A percentile compares a stretch with the other conserved stretches of the same genome.
phyloP scores from a whole-genome alignment of 257 asterid genomes.

The Nicotiana paniculata region DNA sequence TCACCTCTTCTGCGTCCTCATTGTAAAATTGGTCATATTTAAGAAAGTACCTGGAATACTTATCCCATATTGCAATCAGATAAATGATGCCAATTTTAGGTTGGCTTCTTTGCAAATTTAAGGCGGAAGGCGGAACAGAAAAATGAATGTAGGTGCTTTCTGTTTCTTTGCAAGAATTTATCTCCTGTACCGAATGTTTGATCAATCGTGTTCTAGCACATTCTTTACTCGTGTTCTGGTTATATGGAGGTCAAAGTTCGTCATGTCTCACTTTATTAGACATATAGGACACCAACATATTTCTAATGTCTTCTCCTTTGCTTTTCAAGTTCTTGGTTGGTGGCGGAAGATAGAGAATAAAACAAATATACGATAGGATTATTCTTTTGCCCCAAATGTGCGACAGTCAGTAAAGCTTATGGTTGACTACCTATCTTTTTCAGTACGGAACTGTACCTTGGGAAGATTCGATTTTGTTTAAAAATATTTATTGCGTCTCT shows the following conservation, averaged over 20 bases:
- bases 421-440: neutral
- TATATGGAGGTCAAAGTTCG: neutral
- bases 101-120: no score
- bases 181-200: neutral
- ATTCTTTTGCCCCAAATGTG: neutral
- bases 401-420: neutral
- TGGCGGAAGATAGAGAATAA: neutral
- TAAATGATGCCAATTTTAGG: no score
- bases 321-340: neutral
- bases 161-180: neutral
- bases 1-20: neutral
- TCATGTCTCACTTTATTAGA: neutral
- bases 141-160: neutral
- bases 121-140: neutral
- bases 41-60: neutral
- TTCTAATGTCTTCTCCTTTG: neutral
- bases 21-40: neutral
- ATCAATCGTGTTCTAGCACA: neutral
- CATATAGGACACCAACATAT: neutral
- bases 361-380: neutral
- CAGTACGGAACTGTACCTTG: neutral
- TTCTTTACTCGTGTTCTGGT: neutral
- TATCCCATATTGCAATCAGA: neutral
- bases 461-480: neutral
- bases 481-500: neutral